Conservation (phyloP, 768 basidiomycete genomes). For the Botryobasidium botryosum region DNA sequence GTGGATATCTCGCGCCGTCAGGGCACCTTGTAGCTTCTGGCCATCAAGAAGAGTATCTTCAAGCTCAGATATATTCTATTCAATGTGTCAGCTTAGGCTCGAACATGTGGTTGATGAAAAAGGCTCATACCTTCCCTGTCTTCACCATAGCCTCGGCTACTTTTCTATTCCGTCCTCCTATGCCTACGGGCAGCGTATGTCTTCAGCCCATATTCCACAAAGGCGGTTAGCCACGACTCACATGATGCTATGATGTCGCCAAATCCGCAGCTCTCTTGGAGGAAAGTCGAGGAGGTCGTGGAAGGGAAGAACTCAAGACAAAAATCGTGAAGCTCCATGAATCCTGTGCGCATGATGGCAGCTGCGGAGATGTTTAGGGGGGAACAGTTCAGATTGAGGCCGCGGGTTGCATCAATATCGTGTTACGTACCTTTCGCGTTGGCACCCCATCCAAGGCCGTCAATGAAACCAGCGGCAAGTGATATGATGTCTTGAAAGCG, state of each 20-base stretch:
- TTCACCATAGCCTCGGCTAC: slow-evolving; percentile 26
- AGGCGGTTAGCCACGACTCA: slow-evolving; percentile 12
- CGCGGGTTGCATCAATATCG: neutral
- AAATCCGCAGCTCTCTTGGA: slow-evolving; percentile 27
- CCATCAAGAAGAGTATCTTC: slow-evolving; percentile 27
- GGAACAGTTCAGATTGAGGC: neutral
- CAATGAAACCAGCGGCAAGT: slow-evolving; percentile 28
- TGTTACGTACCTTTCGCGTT: slow-evolving; percentile 21
- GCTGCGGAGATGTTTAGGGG: slow-evolving; percentile 17
- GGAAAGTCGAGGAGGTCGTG: slow-evolving; percentile 25
- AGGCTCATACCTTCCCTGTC: slow-evolving; percentile 22
- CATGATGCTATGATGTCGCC: slow-evolving; percentile 31
- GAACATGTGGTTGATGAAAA: too few relatives aligned
- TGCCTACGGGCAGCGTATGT: slow-evolving; percentile 5
- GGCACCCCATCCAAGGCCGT: slow-evolving; percentile 27
- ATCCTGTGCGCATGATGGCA: slow-evolving; percentile 30
- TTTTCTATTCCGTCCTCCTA: slow-evolving; percentile 20
- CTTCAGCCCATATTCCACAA: neutral
- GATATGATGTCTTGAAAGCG: slow-evolving; percentile 23
- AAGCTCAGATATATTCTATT: slow-evolving; percentile 25
- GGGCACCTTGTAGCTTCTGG: slow-evolving; percentile 29
- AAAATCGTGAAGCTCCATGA: slow-evolving; percentile 30
- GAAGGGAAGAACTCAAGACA: slow-evolving; percentile 27
- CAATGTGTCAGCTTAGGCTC: too few relatives aligned
- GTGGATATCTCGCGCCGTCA: slow-evolving; percentile 26